Percentiles rank a stretch among this genome's conserved stretches.
phyloP scores from a whole-genome alignment of 2,329 filamentous ascomycete genomes.

The Juglanconis juglandina region DNA sequence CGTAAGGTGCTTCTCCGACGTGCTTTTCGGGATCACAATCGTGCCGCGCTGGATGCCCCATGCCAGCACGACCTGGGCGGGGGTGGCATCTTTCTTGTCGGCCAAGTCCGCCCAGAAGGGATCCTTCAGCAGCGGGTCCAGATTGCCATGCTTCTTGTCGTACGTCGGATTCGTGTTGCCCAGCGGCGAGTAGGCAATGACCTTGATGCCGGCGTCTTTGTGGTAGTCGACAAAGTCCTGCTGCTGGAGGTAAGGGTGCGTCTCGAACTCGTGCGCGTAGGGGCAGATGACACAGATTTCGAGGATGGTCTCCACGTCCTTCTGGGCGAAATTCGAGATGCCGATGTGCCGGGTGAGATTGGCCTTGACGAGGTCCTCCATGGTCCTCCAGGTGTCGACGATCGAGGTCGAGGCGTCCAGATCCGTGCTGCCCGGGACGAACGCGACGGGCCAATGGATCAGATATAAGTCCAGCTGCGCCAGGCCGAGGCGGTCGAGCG shows the following conservation, averaged over 20 bases:
- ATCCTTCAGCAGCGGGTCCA: constrained; percentile 38
- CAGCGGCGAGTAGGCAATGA: constrained; percentile 46
- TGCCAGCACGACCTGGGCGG: constrained; percentile 42
- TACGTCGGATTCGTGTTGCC: constrained; percentile 52
- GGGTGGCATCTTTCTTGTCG: constrained; percentile 36
- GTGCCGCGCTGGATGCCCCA: constrained; percentile 47
- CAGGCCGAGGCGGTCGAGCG: constrained; percentile 44
- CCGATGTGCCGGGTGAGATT: constrained; percentile 56
- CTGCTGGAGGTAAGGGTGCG: constrained; percentile 51
- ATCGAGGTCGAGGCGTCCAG: constrained; percentile 26
- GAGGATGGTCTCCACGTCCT: constrained; percentile 36
- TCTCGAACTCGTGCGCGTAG: constrained; percentile 56
- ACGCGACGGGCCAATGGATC: constrained; percentile 49
- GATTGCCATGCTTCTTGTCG: constrained; percentile 24
- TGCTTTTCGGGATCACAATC: constrained; percentile 49
- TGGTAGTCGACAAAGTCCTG: constrained; percentile 45
- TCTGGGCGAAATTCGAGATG: constrained; percentile 56
- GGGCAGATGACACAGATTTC: constrained; percentile 46
- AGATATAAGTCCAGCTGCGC: constrained; percentile 53
- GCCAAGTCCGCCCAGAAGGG: constrained; percentile 37
- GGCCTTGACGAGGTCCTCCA: constrained; percentile 52
- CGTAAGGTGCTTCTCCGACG: constrained; percentile 37
- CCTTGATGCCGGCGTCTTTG: constrained; percentile 38
- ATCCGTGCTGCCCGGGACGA: constrained; percentile 28
- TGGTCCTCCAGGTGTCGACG: constrained; percentile 52